Base-by-base conservation (phyloP, 108 stramenopile genomes). In the Mediolabrus comicus region DNA sequence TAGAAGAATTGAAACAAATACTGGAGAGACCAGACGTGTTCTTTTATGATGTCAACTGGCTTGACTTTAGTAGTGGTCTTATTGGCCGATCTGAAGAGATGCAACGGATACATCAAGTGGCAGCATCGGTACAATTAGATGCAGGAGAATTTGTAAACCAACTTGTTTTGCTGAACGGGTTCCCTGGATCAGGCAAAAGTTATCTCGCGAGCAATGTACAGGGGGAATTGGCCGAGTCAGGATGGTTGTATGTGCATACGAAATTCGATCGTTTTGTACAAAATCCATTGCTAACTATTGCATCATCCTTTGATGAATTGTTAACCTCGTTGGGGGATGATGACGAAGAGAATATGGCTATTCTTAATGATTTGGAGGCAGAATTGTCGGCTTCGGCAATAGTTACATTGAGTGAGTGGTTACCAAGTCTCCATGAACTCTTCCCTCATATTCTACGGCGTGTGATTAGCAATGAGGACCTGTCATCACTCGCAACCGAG, bases 31-130 rank as follows among this genome's bases (percentile, higher is more conserved):
- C 46, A 22, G 46, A 49, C 22, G 22, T 49, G 9, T 49, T 49
- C 46, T 49, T 49, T 49, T 22, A 49, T 49, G 46, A 49, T 22
- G 46, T 49, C 46, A 49, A 49, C 46, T 49, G 46, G 46, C 46
- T 49, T 49, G 46, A 49, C 46, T 49, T 49, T 49, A 49, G 46
- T 22, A 49, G 46, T 49, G 46, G 46, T 22, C 46, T 49, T 8
- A 49, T 49, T 22, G 46, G 46, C 19, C 46, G 46, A 22, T 49
- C 46, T 8, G 19, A 49, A 7, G 46, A 49, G 46, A 22, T 49
- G 46, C 46, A 24, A 9, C 46, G 46, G 4, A 22, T 49, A 22
- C 46, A 49, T 9, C 14, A 49, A 24, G 46, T 8, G 46, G 46
- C 46, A 49, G 46, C 46, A 1, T 4, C 46, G 46, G 46, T 49